A percentile compares a stretch with the other conserved stretches of the same genome.
Conservation (phyloP, 1,284 basidiomycete genomes). For the Ustilago cynodontis region DNA sequence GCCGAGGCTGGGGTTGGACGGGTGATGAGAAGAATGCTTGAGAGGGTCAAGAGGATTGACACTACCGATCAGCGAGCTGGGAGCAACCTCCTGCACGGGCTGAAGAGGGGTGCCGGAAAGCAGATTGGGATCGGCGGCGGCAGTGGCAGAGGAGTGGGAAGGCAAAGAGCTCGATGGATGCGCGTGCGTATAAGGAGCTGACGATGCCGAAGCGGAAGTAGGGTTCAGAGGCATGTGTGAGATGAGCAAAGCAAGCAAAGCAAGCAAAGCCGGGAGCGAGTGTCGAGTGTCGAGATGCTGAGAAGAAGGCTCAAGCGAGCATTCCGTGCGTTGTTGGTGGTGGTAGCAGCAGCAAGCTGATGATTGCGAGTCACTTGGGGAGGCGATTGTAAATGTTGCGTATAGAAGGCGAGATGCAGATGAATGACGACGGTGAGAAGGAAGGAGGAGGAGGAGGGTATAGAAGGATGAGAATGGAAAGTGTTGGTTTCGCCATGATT, state of each 20-base stretch:
- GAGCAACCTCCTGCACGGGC: conserved; percentile 49
- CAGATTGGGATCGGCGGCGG: conserved; percentile 8
- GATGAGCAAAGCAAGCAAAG: no score
- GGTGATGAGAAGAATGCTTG: conserved; percentile 27
- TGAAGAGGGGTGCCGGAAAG: conserved; percentile 22
- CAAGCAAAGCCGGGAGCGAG: not conserved
- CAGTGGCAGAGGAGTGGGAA: not conserved
- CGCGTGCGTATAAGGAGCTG: conserved; percentile 26
- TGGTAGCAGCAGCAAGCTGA: no score
- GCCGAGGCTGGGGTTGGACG: conserved; percentile 14
- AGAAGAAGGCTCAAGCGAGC: not conserved
- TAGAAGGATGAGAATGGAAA: not conserved
- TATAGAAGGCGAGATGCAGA: no score
- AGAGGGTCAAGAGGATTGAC: conserved; percentile 12
- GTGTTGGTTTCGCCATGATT: conserved; percentile 2
- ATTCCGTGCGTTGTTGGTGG: not conserved
- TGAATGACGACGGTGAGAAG: not conserved
- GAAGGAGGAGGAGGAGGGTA: conserved; percentile 1
- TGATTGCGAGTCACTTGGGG: no score
- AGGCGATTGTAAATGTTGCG: no score
- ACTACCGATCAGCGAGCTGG: conserved; percentile 25
- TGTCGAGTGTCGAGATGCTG: not conserved
- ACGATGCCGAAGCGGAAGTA: conserved; percentile 4
- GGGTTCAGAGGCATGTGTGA: conserved; percentile 36
- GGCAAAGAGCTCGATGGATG: conserved; percentile 17